These are phyloP conservation scores for Vigna radiata DNA, from an alignment of 306 rosid species.

Conservation along the genomic window DNA sequence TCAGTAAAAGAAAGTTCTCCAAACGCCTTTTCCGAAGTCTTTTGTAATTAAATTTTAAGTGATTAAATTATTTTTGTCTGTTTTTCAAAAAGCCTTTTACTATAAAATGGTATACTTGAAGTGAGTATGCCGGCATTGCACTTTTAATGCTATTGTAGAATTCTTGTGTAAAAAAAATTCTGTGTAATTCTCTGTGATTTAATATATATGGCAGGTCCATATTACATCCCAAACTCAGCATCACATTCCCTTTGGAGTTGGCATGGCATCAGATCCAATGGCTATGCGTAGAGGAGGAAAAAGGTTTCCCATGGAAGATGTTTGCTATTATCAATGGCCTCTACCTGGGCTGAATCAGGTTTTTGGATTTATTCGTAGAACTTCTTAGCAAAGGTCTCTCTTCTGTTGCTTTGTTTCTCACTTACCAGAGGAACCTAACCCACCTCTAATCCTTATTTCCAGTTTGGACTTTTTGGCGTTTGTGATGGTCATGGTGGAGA, in stretches of 20 bases:
- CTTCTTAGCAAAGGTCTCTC: constrained; percentile 30
- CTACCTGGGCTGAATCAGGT: constrained; percentile 94
- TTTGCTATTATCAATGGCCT: constrained; percentile 93
- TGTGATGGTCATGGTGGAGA: constrained; percentile 98
- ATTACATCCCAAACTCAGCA: constrained; percentile 63
- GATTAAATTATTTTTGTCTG: constrained; percentile 15
- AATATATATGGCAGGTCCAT: constrained; percentile 68
- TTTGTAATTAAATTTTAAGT: constrained; percentile 12
- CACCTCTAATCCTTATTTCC: constrained; percentile 52
- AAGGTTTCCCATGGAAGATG: constrained; percentile 95
- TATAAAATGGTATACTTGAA: constrained; percentile 26
- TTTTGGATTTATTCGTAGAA: constrained; percentile 34
- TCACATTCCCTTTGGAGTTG: constrained; percentile 84
- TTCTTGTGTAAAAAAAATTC: constrained; percentile 10
- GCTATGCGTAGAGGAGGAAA: constrained; percentile 94
- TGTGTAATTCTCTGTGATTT: constrained; percentile 29
- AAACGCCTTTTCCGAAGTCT: constrained; percentile 14
- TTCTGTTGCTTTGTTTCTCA: constrained; percentile 36
- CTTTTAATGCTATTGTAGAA: constrained; percentile 16
- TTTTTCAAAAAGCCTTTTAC: constrained; percentile 25
- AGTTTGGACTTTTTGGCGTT: constrained; percentile 94
- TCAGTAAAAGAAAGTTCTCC: constrained; percentile 5
- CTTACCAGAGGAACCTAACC: constrained; percentile 48
- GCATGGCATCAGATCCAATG: constrained; percentile 97
- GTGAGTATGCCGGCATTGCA: constrained; percentile 27